Conservation (phyloP, 345 rosid species). For the Dipteronia sinensis region DNA sequence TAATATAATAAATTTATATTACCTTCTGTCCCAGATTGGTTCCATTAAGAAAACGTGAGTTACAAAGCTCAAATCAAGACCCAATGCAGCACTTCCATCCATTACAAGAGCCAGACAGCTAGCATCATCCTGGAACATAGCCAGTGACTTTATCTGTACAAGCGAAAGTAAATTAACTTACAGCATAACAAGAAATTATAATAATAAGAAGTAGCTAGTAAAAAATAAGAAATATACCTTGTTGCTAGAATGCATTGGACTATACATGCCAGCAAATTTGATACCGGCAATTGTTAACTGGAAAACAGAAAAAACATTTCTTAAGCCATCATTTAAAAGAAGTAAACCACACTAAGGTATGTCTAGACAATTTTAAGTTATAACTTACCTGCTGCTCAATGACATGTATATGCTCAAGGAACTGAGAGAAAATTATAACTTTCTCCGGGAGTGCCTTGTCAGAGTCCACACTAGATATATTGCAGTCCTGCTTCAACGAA, state of each 20-base stretch:
- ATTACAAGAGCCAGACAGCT: constrained; percentile 83
- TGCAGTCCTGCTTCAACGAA: constrained; percentile 22
- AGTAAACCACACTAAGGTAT: neutral
- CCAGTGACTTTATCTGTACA: constrained; percentile 70
- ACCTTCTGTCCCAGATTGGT: constrained; percentile 99
- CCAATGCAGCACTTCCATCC: constrained; percentile 98
- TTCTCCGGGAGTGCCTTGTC: constrained; percentile 48
- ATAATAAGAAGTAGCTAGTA: neutral
- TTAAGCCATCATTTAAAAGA: neutral
- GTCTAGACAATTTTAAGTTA: constrained; percentile 13
- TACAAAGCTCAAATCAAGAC: constrained; percentile 97
- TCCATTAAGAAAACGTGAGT: constrained; percentile 87
- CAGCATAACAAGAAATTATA: constrained; percentile 15
- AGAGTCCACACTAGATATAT: constrained; percentile 33
- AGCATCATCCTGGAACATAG: constrained; percentile 65
- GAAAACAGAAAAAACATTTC: constrained; percentile 11
- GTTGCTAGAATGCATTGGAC: constrained; percentile 78
- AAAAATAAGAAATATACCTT: constrained; percentile 53
- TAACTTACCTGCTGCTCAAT: constrained; percentile 80
- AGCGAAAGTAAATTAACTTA: constrained; percentile 22
- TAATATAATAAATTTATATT: constrained; percentile 7
- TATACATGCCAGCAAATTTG: constrained; percentile 74
- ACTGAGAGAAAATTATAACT: constrained; percentile 90
- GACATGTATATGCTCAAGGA: constrained; percentile 91
- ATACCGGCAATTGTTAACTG: constrained; percentile 81